Percentiles rank a stretch among this genome's conserved stretches.
These are phyloP conservation scores for Hericium coralloides DNA, from an alignment of 768 basidiomycete genomes.

Conservation along the genomic window DNA sequence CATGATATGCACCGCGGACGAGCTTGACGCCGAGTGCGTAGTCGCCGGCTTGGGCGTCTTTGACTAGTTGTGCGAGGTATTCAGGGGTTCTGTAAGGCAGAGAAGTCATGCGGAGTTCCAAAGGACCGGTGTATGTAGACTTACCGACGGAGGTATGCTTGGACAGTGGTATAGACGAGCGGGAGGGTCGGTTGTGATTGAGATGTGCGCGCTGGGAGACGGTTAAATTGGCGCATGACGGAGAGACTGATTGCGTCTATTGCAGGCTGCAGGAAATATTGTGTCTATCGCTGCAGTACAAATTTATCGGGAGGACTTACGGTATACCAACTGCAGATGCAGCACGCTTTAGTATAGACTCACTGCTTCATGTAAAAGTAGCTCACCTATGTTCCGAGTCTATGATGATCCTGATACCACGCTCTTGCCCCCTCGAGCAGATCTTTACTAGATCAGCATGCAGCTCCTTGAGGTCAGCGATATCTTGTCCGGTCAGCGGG, in stretches of 20 bases:
- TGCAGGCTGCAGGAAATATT: constrained; percentile 46
- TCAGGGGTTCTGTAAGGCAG: constrained; percentile 44
- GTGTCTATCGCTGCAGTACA: neutral
- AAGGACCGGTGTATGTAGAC: constrained; percentile 1
- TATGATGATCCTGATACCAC: constrained; percentile 62
- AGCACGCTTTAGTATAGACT: neutral
- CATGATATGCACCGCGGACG: constrained; percentile 88
- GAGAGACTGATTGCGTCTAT: constrained; percentile 72
- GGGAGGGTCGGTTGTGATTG: constrained; percentile 25
- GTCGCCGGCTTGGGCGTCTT: constrained; percentile 51
- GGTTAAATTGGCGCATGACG: constrained; percentile 75
- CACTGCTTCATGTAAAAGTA: too few species aligned
- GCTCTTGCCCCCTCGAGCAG: constrained; percentile 50
- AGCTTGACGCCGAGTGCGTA: constrained; percentile 87
- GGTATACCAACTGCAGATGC: constrained; percentile 28
- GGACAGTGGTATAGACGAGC: constrained; percentile 78
- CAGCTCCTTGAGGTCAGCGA: constrained; percentile 50
- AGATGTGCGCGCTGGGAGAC: constrained; percentile 16
- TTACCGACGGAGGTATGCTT: constrained; percentile 77
- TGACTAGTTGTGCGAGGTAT: constrained; percentile 58
- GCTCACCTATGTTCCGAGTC: constrained; percentile 77
- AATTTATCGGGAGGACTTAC: constrained; percentile 13
- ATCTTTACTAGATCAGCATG: constrained; percentile 55
- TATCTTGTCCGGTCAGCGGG: constrained; percentile 43
- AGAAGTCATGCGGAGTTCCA: neutral